Evolutionary conservation across 1,139 yeast genomes (phyloP), one percentile per base, ranked within the genome.

Genomic region (Geotrichum fermentans): DNA sequence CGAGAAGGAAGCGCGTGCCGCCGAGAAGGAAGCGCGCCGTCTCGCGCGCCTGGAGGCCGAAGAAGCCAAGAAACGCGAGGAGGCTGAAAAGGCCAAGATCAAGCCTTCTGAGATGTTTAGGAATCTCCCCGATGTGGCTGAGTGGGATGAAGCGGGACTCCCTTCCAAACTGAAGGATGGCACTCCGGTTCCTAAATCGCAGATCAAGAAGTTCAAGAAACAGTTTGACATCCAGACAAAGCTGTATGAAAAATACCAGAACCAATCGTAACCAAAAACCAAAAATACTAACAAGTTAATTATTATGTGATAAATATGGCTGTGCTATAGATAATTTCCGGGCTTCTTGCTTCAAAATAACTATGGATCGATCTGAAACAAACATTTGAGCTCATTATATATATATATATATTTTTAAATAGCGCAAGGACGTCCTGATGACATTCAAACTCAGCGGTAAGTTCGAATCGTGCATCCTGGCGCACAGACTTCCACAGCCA

Each of bases 121-220:
- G 60, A 71, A 69, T 18, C 54, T 58, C n/a, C 52, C 63, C 4
- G 72, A 77, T 49, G 92, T 79, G 64, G 68, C 79, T 7, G 85
- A 78, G 61, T 92, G 94, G 86, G 97, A 92, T 62, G 90, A 76
- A 28, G 69, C 74, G 34, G 99, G 99, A 1, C 53, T 92, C 21
- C 99, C 99, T 14, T 73, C 80, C 0, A 82, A 80, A 62, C 89
- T 83, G 55, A 74, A 69, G 38, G 79, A 78, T 14, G 98, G 97
- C 8, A 88, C 82, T 59, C 95, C 89, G 51, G 75, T 90, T n/a
- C 77, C 95, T 45, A 92, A 92, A 71, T 85, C 96, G 64, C 80
- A 82, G 73, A 73, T 73, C 54, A 92, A 92, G 76, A 90, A 90
- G 69, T 73, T 90, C 57, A 68, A 73, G 53, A 92, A 92, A 69